Conservation (phyloP, 2,329 filamentous ascomycete species). For the Fusarium palustre region DNA sequence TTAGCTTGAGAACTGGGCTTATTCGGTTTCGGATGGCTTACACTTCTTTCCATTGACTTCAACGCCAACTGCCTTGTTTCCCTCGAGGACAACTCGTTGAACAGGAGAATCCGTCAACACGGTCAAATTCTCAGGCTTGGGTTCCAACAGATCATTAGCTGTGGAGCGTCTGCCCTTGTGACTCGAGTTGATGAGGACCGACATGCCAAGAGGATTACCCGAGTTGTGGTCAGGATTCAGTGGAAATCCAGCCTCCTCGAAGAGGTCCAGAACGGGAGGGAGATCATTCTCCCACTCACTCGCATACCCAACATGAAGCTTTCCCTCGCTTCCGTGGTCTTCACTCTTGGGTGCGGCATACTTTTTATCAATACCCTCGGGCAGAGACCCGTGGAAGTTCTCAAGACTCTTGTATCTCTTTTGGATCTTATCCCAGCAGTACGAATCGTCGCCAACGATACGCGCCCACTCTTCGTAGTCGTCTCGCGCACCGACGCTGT, state of each 20-base stretch:
- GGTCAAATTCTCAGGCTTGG: constrained; percentile 58
- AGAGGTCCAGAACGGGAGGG: constrained; percentile 58
- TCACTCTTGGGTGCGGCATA: constrained; percentile 59
- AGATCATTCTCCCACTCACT: constrained; percentile 63
- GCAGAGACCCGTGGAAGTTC: constrained; percentile 60
- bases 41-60: constrained; percentile 34
- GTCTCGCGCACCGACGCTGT: constrained; percentile 65
- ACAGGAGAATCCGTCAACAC: constrained; percentile 35
- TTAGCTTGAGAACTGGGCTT: not conserved
- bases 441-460: constrained; percentile 66
- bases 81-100: constrained; percentile 35
- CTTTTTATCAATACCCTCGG: constrained; percentile 54
- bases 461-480: constrained; percentile 73
- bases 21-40: not conserved
- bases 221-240: constrained; percentile 68
- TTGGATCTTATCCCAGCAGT: constrained; percentile 65
- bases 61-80: constrained; percentile 34
- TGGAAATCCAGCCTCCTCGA: constrained; percentile 61
- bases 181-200: constrained; percentile 62
- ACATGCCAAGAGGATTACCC: constrained; percentile 69
- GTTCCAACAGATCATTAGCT: constrained; percentile 61
- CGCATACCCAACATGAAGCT: constrained; percentile 61
- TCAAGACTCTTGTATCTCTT: constrained; percentile 65
- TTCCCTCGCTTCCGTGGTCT: constrained; percentile 63
- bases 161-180: constrained; percentile 62